A percentile compares a stretch with the other conserved stretches of the same genome.
phyloP scores from a whole-genome alignment of 768 basidiomycete genomes.

The Collybiopsis luxurians region DNA sequence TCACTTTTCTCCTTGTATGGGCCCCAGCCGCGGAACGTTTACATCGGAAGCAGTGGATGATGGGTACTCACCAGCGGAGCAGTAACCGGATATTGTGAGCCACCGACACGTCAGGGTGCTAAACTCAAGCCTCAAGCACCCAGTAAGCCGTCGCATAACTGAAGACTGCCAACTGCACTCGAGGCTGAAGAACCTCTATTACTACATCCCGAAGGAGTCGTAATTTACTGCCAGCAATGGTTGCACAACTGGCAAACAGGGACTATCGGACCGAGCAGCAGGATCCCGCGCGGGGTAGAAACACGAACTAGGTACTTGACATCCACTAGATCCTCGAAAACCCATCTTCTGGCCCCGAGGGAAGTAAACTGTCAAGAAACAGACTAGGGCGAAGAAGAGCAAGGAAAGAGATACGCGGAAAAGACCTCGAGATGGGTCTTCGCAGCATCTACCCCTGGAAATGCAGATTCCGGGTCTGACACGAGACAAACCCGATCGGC shows the following conservation, averaged over 20 bases:
- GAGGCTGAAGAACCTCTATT: slow-evolving; percentile 8
- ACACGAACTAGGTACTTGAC: not conserved
- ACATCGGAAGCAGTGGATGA: not conserved
- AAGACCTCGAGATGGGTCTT: not conserved
- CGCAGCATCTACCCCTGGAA: not conserved
- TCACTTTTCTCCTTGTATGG: not conserved
- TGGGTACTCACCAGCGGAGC: not conserved
- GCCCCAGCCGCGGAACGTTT: not conserved
- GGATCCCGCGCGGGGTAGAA: not conserved
- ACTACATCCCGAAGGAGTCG: slow-evolving; percentile 2
- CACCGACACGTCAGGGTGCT: slow-evolving; percentile 3
- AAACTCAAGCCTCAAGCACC: not conserved
- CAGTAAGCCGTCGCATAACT: not conserved
- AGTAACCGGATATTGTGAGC: not conserved
- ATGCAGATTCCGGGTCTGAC: not conserved
- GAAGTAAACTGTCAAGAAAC: not conserved
- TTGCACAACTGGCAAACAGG: not conserved
- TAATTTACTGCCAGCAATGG: not conserved
- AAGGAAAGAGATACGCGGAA: not conserved
- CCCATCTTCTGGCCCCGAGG: not conserved
- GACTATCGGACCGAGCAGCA: not conserved
- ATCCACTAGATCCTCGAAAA: not conserved
- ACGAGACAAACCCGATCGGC: not conserved
- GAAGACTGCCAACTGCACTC: not conserved
- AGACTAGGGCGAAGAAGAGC: slow-evolving; percentile 6